Evolutionary conservation across 768 basidiomycete genomes (phyloP).

Genomic region (Daedaleopsis sinensis): DNA sequence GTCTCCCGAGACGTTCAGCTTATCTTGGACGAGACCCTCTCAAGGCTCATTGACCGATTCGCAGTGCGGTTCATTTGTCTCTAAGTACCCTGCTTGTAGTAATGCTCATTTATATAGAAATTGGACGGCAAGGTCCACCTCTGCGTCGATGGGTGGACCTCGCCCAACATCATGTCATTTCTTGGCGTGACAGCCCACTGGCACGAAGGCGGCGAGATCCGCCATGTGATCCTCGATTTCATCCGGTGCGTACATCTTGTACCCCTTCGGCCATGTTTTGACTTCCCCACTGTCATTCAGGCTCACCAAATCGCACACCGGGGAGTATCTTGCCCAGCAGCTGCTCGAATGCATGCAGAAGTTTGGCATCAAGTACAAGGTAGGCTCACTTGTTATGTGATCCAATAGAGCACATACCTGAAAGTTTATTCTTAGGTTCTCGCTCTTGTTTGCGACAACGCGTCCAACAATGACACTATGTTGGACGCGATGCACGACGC

Average conservation of each 20-base stretch:
- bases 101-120: not conserved
- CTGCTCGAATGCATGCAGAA: not conserved
- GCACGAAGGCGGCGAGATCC: constrained; percentile 16
- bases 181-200: constrained; percentile 31
- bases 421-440: too few relatives aligned
- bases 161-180: constrained; percentile 26
- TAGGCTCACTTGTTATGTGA: not conserved
- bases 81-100: too few relatives aligned
- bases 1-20: constrained; percentile 18
- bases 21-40: constrained; percentile 9
- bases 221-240: not conserved
- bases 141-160: constrained; percentile 23
- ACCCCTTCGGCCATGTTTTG: too few relatives aligned
- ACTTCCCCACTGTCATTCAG: too few relatives aligned
- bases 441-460: constrained; percentile 40
- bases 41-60: constrained; percentile 1
- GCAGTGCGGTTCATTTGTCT: not conserved
- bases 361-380: constrained; percentile 14
- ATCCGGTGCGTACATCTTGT: not conserved
- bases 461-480: constrained; percentile 40
- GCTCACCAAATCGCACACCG: constrained; percentile 12
- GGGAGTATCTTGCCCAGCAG: constrained; percentile 5
- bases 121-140: constrained; percentile 26
- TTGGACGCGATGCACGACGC: constrained; percentile 11
- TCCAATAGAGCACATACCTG: too few relatives aligned